Base-by-base conservation (phyloP, 106 monocot species). In the Dioscorea alata region DNA sequence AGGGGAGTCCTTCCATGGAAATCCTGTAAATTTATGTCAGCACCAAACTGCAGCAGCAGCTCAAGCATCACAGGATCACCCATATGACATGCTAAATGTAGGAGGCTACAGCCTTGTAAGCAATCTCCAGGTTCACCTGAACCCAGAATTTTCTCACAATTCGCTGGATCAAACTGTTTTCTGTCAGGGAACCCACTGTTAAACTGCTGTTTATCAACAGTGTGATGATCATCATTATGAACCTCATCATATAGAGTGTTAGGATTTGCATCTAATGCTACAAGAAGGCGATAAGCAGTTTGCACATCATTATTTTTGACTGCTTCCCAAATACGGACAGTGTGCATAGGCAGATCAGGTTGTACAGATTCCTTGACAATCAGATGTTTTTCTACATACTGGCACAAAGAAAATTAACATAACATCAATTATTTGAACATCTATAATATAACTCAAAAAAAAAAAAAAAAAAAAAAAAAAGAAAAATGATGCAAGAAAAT, bases 1-100 rank as follows among this genome's bases (percentile, higher is more conserved):
- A 97, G 82, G 57, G 96, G 92, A 24, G 96, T 92, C 73, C 92
- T 86, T 58, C 92, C 92, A 75, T 92, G 89, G 63, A 81, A 89
- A 58, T 92, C 96, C 48, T 79, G 84, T 22, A 78, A 48, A 84
- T 97, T 83, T 63, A 92, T 86, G 32, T 89, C 82, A 58, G 92
- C 91, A 25, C 96, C 89, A 74, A 89, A 97, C 62, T 89, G 96
- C 48, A 97, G 68, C 63, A 97, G 76, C 54, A 97, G 71, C 68
- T 97, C 96, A 57, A 87, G 12, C 88, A 92, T 92, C 48, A 83
- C 78, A 67, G 84, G 74, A 75, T 84, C 72, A 33, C 84, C 84
- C 63, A 73, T 32, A 73, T 97, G 86, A 68, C 89, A 92, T 32
- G 92, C 92, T 70, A 89, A 80, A 85, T 97, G 96, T 60, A 97